Conservation (phyloP, 345 rosid species). For the Gossypium anomalum region DNA sequence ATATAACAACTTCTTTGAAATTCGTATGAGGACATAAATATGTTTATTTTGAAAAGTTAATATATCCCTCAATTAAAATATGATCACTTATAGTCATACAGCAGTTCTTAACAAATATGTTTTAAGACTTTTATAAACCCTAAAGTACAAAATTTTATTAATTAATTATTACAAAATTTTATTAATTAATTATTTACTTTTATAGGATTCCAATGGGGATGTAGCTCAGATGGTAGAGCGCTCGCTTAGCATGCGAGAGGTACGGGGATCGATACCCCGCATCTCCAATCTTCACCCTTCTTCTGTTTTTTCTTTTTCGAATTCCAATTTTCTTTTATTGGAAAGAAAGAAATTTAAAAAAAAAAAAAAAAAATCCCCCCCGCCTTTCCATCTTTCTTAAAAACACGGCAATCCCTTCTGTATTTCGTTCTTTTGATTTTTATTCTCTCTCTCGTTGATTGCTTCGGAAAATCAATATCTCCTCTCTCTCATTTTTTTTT, state of each 20-base stretch:
- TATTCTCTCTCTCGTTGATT: not conserved
- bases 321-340: no score
- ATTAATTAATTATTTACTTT: no score
- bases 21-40: no score
- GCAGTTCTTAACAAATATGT: no score
- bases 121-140: no score
- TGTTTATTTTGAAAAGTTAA: no score
- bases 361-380: not conserved
- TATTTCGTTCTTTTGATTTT: not conserved
- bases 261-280: slow-evolving; percentile 84
- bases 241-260: slow-evolving; percentile 81
- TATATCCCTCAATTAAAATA: no score
- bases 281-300: slow-evolving; percentile 38
- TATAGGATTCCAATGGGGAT: slow-evolving; percentile 6
- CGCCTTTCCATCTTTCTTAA: not conserved
- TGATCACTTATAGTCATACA: no score
- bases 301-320: no score
- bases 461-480: not conserved
- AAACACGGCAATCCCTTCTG: not conserved
- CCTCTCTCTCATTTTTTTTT: not conserved
- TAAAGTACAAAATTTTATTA: no score
- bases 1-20: no score
- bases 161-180: fast-evolving
- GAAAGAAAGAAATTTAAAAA: no score
- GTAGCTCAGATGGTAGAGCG: slow-evolving; percentile 68